These are phyloP conservation scores for Globisporangium uncinulatum DNA, from an alignment of 352 stramenopile genomes.

Conservation along the genomic window DNA sequence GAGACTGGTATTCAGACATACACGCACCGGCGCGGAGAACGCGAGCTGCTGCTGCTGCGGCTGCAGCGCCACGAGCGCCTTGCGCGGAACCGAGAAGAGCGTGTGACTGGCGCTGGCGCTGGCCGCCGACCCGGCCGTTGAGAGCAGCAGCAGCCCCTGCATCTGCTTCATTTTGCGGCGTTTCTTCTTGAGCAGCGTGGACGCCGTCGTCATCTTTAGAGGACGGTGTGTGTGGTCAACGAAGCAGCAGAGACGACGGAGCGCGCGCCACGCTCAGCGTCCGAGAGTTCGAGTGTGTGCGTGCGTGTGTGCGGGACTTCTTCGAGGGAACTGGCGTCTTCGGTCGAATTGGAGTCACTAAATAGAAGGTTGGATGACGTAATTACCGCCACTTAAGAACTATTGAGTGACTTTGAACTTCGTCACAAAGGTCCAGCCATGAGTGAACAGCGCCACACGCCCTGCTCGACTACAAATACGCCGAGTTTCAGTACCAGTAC, in stretches of 20 bases:
- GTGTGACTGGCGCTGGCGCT: not conserved
- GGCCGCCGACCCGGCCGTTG: constrained; percentile 5
- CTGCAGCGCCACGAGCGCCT: constrained; percentile 61
- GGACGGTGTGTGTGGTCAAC: too few species aligned
- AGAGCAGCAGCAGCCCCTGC: constrained; percentile 63
- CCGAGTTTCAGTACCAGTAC: too few species aligned
- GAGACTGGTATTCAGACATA: not conserved
- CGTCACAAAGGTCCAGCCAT: too few species aligned
- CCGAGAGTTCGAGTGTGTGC: not conserved
- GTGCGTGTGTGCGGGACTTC: too few species aligned
- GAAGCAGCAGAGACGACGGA: too few species aligned
- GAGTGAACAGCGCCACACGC: too few species aligned
- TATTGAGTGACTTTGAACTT: too few species aligned
- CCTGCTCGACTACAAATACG: too few species aligned
- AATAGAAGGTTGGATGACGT: too few species aligned
- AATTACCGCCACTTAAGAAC: too few species aligned
- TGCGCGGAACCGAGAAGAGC: constrained; percentile 17
- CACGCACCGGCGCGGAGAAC: constrained; percentile 50
- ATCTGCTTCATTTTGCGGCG: constrained; percentile 78
- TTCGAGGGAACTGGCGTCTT: too few species aligned
- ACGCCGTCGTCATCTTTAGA: constrained; percentile 24
- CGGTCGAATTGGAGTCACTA: not conserved
- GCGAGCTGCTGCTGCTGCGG: constrained; percentile 58
- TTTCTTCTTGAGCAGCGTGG: constrained; percentile 29
- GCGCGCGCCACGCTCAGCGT: too few species aligned